Percentiles rank a stretch among this genome's conserved stretches.
These are phyloP conservation scores for Vinca major DNA, from an alignment of 305 asterid species.

Conservation along the genomic window DNA sequence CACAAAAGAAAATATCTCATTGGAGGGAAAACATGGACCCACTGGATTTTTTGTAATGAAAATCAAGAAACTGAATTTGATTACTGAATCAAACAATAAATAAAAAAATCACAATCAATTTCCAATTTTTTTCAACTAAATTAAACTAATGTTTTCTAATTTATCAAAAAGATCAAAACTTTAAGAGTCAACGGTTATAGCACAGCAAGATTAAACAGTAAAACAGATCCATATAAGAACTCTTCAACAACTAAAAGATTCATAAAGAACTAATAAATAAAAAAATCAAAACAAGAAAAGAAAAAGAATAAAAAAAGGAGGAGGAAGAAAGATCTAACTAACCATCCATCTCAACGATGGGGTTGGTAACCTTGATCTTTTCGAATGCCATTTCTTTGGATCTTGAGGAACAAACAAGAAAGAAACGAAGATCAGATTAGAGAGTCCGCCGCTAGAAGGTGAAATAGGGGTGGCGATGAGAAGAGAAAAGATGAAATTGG, in stretches of 20 bases:
- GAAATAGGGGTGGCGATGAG: background rate
- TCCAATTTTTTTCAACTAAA: background rate
- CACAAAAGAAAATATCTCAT: background rate
- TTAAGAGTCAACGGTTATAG: background rate
- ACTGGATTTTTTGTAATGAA: constrained; percentile 6
- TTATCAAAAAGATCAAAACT: background rate
- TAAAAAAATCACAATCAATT: background rate
- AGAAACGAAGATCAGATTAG: background rate
- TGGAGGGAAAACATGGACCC: background rate
- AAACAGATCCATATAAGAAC: constrained; percentile 10
- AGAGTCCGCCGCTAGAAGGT: background rate
- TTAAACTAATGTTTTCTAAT: background rate
- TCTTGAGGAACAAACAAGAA: background rate
- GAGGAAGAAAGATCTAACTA: constrained; percentile 24
- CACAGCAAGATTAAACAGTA: constrained; percentile 3
- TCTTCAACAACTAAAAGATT: background rate
- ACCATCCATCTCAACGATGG: constrained; percentile 99
- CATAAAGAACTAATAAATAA: constrained; percentile 17
- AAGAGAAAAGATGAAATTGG: background rate
- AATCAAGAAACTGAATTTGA: background rate
- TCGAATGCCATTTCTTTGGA: constrained; percentile 43
- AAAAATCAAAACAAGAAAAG: background rate
- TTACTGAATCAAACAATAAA: background rate
- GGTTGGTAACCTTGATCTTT: constrained; percentile 86
- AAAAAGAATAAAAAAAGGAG: constrained; percentile 9